Conservation (phyloP, 495 filamentous ascomycete genomes). For the Hypomontagnella submonticulosa region DNA sequence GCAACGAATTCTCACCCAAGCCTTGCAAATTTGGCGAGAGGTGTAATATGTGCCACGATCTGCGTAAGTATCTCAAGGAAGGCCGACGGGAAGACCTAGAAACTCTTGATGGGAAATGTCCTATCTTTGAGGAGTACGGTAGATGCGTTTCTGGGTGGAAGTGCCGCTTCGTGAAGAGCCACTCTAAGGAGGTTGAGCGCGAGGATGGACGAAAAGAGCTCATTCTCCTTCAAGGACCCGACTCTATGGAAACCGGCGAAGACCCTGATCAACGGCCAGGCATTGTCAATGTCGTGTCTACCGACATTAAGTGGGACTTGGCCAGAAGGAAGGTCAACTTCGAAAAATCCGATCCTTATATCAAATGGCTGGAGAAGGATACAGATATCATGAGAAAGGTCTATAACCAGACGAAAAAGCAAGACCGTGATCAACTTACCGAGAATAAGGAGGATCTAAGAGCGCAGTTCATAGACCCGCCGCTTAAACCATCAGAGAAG, state of each 20-base stretch:
- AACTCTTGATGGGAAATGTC: constrained; percentile 79
- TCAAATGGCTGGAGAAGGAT: constrained; percentile 76
- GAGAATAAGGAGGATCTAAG: constrained; percentile 70
- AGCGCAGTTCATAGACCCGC: constrained; percentile 83
- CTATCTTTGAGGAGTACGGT: constrained; percentile 79
- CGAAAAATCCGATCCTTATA: constrained; percentile 77
- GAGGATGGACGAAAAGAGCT: constrained; percentile 86
- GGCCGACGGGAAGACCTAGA: constrained; percentile 82
- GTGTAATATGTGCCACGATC: constrained; percentile 82
- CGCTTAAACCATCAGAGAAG: constrained; percentile 91
- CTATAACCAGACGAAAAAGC: constrained; percentile 57
- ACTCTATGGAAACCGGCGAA: constrained; percentile 36
- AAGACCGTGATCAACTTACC: constrained; percentile 51
- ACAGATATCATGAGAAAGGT: constrained; percentile 65
- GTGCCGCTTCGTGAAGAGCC: constrained; percentile 86
- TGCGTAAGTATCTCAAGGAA: constrained; percentile 84
- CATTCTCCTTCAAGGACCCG: constrained; percentile 65
- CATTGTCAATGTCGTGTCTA: constrained; percentile 76
- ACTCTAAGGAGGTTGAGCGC: constrained; percentile 77
- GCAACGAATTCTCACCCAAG: constrained; percentile 79
- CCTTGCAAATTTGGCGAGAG: constrained; percentile 77
- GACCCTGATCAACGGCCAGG: constrained; percentile 59
- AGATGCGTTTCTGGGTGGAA: constrained; percentile 87
- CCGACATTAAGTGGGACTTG: constrained; percentile 73
- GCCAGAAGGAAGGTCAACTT: constrained; percentile 72